Evolutionary conservation across 163 green algal species (phyloP).

Genomic region (Chlamydomonas reinhardtii): DNA sequence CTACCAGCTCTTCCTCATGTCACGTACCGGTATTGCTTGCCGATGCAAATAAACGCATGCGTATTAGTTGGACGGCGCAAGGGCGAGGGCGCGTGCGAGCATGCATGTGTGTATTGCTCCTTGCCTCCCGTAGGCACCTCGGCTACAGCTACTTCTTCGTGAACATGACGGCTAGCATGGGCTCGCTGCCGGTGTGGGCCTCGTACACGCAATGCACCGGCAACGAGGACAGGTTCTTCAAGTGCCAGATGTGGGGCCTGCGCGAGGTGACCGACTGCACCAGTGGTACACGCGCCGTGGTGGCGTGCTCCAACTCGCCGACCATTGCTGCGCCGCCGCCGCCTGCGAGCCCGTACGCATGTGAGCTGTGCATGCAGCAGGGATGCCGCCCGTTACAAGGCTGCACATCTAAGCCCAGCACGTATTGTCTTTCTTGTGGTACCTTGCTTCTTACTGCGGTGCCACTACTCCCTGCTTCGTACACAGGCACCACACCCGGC

Average conservation of each 20-base stretch:
- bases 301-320: background rate
- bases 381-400: too few species aligned
- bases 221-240: slow-evolving; percentile 7
- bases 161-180: background rate
- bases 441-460: too few species aligned
- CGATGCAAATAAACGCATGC: too few species aligned
- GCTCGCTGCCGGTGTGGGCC: background rate
- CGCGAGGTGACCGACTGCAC: background rate
- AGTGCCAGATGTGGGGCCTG: background rate
- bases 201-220: background rate
- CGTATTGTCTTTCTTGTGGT: too few species aligned
- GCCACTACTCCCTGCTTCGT: too few species aligned
- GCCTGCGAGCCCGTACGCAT: slow-evolving; percentile 11
- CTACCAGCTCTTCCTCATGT: too few species aligned
- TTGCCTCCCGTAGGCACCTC: slow-evolving; percentile 22
- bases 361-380: background rate
- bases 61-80: too few species aligned
- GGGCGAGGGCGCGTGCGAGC: background rate
- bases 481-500: background rate
- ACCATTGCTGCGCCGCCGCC: slow-evolving; percentile 4
- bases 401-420: too few species aligned
- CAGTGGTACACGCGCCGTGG: background rate
- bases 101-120: too few species aligned
- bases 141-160: background rate
- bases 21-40: too few species aligned